Conservation (phyloP, 106 monocot genomes). For the Agapanthus africanus region DNA sequence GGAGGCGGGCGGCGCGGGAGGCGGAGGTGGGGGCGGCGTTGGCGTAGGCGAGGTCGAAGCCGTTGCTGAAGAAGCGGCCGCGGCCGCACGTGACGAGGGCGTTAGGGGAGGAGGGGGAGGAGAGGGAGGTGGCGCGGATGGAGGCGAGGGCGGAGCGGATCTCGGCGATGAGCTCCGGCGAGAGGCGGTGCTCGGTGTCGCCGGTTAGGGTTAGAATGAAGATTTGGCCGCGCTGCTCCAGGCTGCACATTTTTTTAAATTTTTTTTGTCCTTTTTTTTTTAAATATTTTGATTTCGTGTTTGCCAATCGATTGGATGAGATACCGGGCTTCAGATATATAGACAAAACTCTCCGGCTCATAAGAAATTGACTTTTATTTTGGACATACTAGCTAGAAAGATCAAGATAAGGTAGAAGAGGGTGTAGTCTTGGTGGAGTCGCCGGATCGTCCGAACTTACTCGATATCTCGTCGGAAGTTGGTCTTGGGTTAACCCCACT, state of each 20-base stretch:
- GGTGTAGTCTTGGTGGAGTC: too few species aligned
- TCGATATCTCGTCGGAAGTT: too few species aligned
- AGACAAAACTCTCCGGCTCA: too few species aligned
- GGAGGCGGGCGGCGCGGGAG: conserved; percentile 16
- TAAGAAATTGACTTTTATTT: too few species aligned
- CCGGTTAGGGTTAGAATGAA: conserved; percentile 67
- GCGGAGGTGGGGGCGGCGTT: conserved; percentile 19
- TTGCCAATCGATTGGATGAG: too few species aligned
- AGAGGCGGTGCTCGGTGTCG: conserved; percentile 58
- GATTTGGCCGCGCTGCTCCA: conserved; percentile 58
- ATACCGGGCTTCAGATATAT: too few species aligned
- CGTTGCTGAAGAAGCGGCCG: conserved; percentile 77
- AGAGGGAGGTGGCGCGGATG: conserved; percentile 25
- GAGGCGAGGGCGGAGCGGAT: conserved; percentile 43
- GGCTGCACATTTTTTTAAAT: conserved; percentile 46
- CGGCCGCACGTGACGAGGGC: conserved; percentile 50
- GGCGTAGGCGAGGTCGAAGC: conserved; percentile 69
- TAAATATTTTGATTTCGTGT: too few species aligned
- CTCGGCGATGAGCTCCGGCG: conserved; percentile 15
- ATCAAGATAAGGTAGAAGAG: too few species aligned
- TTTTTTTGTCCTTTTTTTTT: too few species aligned
- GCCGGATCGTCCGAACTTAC: too few species aligned
- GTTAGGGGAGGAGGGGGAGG: conserved; percentile 2
- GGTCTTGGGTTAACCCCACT: too few species aligned
- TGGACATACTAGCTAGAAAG: too few species aligned